Evolutionary conservation across 495 filamentous ascomycete genomes (phyloP).

Genomic region (Neurospora sp.): DNA sequence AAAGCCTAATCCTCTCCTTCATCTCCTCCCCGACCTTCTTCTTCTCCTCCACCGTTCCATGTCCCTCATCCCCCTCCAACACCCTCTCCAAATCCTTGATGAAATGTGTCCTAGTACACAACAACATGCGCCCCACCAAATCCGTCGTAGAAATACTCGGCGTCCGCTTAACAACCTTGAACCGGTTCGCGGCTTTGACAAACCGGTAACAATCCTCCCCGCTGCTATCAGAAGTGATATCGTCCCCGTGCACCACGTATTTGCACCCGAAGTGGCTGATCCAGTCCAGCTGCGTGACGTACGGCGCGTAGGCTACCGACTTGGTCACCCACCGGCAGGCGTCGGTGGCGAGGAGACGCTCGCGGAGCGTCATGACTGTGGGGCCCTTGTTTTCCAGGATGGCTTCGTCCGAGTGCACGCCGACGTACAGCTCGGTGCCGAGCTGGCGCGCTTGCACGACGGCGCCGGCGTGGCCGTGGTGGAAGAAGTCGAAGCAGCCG

Average conservation of each 20-base stretch:
- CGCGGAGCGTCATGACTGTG: slow-evolving; percentile 87
- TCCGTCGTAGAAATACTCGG: slow-evolving; percentile 96
- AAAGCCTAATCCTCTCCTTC: slow-evolving; percentile 62
- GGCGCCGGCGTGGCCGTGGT: slow-evolving; percentile 95
- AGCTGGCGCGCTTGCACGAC: slow-evolving; percentile 71
- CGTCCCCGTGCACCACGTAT: slow-evolving; percentile 95
- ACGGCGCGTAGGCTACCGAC: slow-evolving; percentile 77
- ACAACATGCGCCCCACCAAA: slow-evolving; percentile 90
- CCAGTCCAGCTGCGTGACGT: slow-evolving; percentile 89
- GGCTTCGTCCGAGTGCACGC: slow-evolving; percentile 87
- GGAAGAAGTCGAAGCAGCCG: slow-evolving; percentile 97
- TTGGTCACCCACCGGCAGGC: slow-evolving; percentile 90
- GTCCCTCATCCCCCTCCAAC: slow-evolving; percentile 64
- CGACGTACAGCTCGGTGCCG: slow-evolving; percentile 78
- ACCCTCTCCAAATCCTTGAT: slow-evolving; percentile 59
- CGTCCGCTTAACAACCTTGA: slow-evolving; percentile 91
- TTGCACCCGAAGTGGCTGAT: slow-evolving; percentile 88
- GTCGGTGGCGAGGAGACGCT: slow-evolving; percentile 81
- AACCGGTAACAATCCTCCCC: slow-evolving; percentile 96
- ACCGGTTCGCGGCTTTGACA: slow-evolving; percentile 83
- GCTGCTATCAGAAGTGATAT: slow-evolving; percentile 85
- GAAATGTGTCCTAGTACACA: slow-evolving; percentile 84
- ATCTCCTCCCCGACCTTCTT: slow-evolving; percentile 48
- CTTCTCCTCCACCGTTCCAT: slow-evolving; percentile 55
- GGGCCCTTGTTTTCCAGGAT: slow-evolving; percentile 96